Evolutionary conservation across 768 basidiomycete genomes (phyloP), one percentile per base, ranked within the genome.

Genomic region (Auriscalpium microsporum): DNA sequence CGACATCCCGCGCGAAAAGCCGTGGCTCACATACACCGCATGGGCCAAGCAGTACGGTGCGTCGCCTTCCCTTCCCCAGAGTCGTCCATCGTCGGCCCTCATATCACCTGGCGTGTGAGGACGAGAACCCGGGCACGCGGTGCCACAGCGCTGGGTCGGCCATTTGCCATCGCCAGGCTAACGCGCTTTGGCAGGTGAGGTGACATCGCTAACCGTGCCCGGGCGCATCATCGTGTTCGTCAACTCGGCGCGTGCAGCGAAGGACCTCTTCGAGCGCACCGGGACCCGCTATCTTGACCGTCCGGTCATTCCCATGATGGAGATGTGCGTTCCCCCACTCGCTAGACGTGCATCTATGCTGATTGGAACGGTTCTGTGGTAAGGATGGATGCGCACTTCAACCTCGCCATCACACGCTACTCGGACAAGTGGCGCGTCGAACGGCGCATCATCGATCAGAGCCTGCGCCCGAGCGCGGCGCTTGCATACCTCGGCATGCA

Each of bases 301-400:
- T 4, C 47, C 56, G 3, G 34, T 17, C 14, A 54, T 54, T 38
- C 51, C 51, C 23, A 50, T 54, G 34, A 45, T 57, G 5, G 56
- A 57, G 8, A 54, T 54, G 53, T 54, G 42, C 11, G 53, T 37
- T n/a, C 11, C n/a, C 34, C 8, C 13, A 34, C 28, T 47, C 45
- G 10, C 36, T 10, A 19, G 14, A 8, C 11, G n/a, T 38, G 35
- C 10, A 33, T 49, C 3, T 9, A 6, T 8, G 40, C 17, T 17
- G 1, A 17, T 17, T 42, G 10, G 42, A 13, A 21, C 3, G 10
- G 7, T 10, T 28, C 16, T 3, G 17, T n/a, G 10, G 13, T 10
- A 10, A 57, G 52, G 56, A 54, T 38, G 52, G 53, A 49, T 16
- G 53, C 53, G 3, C 56, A 57, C 36, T 53, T 54, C 48, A 54